phyloP scores from a whole-genome alignment of 768 basidiomycete species.

The Lactarius hengduanensis region DNA sequence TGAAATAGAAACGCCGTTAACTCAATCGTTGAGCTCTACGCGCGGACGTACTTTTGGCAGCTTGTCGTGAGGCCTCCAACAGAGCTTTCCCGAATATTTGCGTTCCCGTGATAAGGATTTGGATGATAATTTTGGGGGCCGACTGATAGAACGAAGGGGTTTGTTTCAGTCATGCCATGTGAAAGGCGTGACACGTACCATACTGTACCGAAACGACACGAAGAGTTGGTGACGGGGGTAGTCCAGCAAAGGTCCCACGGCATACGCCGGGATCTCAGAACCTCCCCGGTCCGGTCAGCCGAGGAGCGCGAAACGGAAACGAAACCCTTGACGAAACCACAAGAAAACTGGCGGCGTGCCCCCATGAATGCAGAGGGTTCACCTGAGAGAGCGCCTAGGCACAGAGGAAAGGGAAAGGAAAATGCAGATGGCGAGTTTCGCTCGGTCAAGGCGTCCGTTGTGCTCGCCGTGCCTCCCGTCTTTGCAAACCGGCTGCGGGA shows the following conservation, averaged over 20 bases:
- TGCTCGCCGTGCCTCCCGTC: slow-evolving; percentile 76
- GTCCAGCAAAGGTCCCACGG: neutral
- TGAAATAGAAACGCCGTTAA: neutral
- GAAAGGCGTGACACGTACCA: slow-evolving; percentile 8
- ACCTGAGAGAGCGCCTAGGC: slow-evolving; percentile 33
- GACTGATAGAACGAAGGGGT: slow-evolving; percentile 47
- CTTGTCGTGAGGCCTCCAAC: slow-evolving; percentile 85
- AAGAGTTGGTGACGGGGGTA: neutral
- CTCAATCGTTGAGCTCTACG: neutral
- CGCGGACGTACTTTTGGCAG: slow-evolving; percentile 75
- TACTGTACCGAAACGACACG: neutral
- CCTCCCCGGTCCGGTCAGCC: neutral
- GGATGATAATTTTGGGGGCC: slow-evolving; percentile 73
- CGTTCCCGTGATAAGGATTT: slow-evolving; percentile 73
- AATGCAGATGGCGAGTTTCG: slow-evolving; percentile 49
- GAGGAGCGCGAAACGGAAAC: neutral
- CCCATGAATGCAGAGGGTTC: slow-evolving; percentile 31
- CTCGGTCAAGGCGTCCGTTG: slow-evolving; percentile 60
- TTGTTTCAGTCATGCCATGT: neutral
- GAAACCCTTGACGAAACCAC: neutral
- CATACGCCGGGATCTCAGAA: neutral
- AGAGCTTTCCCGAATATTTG: slow-evolving; percentile 92
- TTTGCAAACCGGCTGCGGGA: slow-evolving; percentile 69
- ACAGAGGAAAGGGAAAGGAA: slow-evolving; percentile 31
- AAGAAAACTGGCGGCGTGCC: neutral